Evolutionary conservation across 1,284 basidiomycete species (phyloP), one percentile per base, ranked within the genome.

Genomic region (Peniophora sp.): DNA sequence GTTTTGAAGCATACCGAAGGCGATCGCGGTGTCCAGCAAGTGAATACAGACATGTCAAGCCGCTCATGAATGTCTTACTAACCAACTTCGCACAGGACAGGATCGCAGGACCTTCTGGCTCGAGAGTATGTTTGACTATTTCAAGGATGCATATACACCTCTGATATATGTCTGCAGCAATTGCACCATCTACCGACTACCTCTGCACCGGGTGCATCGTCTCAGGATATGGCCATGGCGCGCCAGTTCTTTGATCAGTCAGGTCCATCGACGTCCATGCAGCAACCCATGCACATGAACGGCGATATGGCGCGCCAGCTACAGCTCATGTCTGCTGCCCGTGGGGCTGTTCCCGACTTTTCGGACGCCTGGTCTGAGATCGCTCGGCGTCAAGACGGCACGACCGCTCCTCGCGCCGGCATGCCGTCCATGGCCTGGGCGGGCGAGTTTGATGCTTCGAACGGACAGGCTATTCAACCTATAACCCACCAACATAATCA

Each of bases 1-100:
- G 85, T 98, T 42, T 75, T 96, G 53, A 97, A 97, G 67, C 89
- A 97, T 60, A 84, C 93, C 3, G 91, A 94, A 55, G 84, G 84
- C 3, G 95, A 98, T 69, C 83, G 88, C 51, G 92, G 90, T 62
- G 67, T 97, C 34, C 92, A 95, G 58, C 83, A 89, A 71, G 87
- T 85, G 56, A 49, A 73, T 66, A 24, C 44, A n/a, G 20, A 54
- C 20, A 14, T 47, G 47, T 47, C 37, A 47, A 18, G 48, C 43
- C 45, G 8, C 6, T 15, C 37, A 20, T 3, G 37, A n/a, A 18
- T 17, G 9, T 22, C n/a, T 15, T 24, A 12, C 24, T 46, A 17
- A 47, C 35, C 27, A 32, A 49, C 34, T 1, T 42, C 37, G 2
- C 17, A 17, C 54, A 90, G 88, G 88, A 91, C 64, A 79, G 85